Evolutionary conservation across 768 basidiomycete species (phyloP).

Genomic region (Cubamyces lactineus): DNA sequence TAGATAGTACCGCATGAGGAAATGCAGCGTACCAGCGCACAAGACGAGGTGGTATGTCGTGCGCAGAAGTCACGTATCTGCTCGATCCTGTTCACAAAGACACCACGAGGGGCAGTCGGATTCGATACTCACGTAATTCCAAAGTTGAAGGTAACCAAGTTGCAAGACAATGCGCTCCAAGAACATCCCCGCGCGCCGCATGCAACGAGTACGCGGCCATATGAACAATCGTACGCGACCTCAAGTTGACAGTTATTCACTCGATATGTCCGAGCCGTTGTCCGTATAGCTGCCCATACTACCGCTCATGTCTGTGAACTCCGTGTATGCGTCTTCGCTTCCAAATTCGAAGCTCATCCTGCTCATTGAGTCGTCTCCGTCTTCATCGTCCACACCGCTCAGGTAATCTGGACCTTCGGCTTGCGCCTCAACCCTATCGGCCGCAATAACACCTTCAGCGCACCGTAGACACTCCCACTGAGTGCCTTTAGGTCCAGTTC

Average conservation of each 20-base stretch:
- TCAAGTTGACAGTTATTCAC: conserved; percentile 12
- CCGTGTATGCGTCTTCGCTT: conserved; percentile 31
- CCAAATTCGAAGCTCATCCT: conserved; percentile 30
- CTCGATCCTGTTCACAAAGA: too few relatives aligned
- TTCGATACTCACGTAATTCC: too few relatives aligned
- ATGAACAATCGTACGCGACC: neutral
- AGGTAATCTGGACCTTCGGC: conserved; percentile 36
- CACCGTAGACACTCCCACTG: conserved; percentile 89
- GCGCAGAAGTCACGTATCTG: too few relatives aligned
- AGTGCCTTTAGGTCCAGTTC: conserved; percentile 44
- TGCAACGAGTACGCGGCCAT: too few relatives aligned
- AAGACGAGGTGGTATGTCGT: too few relatives aligned
- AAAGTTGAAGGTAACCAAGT: too few relatives aligned
- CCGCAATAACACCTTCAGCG: conserved; percentile 61
- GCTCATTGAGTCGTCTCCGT: conserved; percentile 15
- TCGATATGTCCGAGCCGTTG: conserved; percentile 35
- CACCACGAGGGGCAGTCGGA: too few relatives aligned
- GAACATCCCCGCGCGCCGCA: too few relatives aligned
- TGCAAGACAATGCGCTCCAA: too few relatives aligned
- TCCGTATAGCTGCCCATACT: conserved; percentile 32
- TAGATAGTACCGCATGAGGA: too few relatives aligned
- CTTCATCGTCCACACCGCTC: conserved; percentile 29
- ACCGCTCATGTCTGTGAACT: conserved; percentile 34
- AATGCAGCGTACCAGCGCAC: too few relatives aligned
- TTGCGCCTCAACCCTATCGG: conserved; percentile 58